phyloP scores from a whole-genome alignment of 2,329 filamentous ascomycete genomes.

The Stemphylium beticola region DNA sequence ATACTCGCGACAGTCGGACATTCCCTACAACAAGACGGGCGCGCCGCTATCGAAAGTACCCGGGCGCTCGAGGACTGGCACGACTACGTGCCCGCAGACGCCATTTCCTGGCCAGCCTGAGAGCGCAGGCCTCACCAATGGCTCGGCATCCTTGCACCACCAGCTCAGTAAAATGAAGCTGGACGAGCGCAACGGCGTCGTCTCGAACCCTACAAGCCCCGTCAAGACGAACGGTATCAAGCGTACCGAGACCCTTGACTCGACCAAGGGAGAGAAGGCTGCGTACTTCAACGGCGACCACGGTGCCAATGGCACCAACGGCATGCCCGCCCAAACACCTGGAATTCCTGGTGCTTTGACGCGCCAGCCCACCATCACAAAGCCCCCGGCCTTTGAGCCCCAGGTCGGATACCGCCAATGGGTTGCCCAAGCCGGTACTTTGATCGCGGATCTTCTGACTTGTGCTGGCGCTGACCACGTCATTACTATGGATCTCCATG shows the following conservation, averaged over 20 bases:
- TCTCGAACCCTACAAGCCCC: constrained; percentile 35
- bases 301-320: constrained; percentile 37
- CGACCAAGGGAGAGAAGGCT: constrained; percentile 35
- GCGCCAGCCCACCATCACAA: constrained; percentile 46
- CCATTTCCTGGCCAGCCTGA: constrained; percentile 75
- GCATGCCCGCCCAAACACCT: constrained; percentile 9
- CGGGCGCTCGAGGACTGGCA: constrained; percentile 54
- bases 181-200: constrained; percentile 59
- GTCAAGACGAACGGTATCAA: constrained; percentile 33
- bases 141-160: constrained; percentile 72
- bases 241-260: constrained; percentile 44
- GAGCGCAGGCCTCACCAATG: constrained; percentile 69
- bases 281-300: constrained; percentile 26
- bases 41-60: constrained; percentile 79
- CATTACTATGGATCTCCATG: constrained; percentile 88
- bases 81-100: constrained; percentile 85
- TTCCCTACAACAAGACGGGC: constrained; percentile 94
- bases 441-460: constrained; percentile 91
- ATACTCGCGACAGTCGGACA: constrained; percentile 93
- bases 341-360: constrained; percentile 15
- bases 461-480: constrained; percentile 96
- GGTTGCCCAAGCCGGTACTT: constrained; percentile 95
- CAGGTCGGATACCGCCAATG: constrained; percentile 97
- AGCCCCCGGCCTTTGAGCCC: constrained; percentile 70
- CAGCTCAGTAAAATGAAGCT: constrained; percentile 72